Base-by-base conservation (phyloP, 2,329 filamentous ascomycete species). In the Thelonectria olida region DNA sequence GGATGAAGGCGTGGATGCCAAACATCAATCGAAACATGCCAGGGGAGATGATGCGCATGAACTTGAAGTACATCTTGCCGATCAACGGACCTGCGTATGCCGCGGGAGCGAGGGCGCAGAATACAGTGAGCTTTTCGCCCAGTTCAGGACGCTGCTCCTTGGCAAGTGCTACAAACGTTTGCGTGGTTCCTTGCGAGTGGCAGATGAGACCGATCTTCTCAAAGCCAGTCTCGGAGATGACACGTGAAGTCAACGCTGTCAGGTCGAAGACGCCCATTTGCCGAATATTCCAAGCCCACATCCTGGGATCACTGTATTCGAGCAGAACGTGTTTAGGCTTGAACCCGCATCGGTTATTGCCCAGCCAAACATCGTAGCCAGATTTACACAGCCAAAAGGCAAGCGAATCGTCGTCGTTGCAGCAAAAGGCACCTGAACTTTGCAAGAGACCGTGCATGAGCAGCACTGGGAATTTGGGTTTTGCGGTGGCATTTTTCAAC, bases 241-340 rank as follows among this genome's bases (percentile, higher is more conserved):
- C 92, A 6, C 92, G 88, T 0, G 90, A 92, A 1, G 91, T 85
- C 31, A 97, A 83, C 0, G 94, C 93, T 0, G 94, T 85, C 3
- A 98, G 84, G 73, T 98, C 95, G 73, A 96, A 88, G 1, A 94
- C 90, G 4, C 93, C 95, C 91, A 97, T 96, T 72, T 97, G 92
- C 0, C 92, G 88, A 56, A 97, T 96, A 67, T 97, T 97, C 95
- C 95, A 98, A 39, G 90, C 88, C 95, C 95, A 97, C 92, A 97
- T 96, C 27, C 93, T 87, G 2, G 95, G 94, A 72, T 98, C 95
- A 3, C 81, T 80, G 66, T 91, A 88, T 2, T 86, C 78, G 38
- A 97, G 84, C 20, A 89, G 78, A 2, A 84, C 85, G 73, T 98
- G 95, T 65, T 88, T 86, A 0, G 95, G 94, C 0, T 85, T 81